phyloP scores from a whole-genome alignment of 73 alveolate genomes.

The Blepharisma japonicum region DNA sequence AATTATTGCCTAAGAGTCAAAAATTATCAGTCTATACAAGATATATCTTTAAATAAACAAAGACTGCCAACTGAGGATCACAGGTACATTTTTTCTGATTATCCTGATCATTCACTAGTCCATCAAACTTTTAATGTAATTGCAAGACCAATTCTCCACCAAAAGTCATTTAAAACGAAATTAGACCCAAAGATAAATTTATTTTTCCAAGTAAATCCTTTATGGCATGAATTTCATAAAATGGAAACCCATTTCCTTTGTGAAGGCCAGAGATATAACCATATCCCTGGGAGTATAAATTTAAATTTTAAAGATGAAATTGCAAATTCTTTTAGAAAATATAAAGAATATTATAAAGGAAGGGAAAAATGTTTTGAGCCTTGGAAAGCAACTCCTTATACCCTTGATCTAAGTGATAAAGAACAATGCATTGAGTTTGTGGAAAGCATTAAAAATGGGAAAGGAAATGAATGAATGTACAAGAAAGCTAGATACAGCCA shows the following conservation, averaged over 20 bases:
- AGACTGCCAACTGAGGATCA: background rate
- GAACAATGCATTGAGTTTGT: background rate
- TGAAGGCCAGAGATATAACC: constrained; percentile 12
- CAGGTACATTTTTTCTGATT: background rate
- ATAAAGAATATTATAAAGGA: background rate
- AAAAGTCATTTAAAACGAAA: background rate
- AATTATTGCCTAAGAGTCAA: background rate
- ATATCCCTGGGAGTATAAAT: constrained; percentile 1
- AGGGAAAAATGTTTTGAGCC: constrained; percentile 17
- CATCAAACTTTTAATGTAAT: background rate
- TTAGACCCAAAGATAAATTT: background rate
- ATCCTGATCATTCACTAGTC: background rate
- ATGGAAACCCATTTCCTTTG: constrained; percentile 2
- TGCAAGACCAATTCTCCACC: background rate
- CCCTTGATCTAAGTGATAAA: background rate
- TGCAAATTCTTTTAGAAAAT: background rate
- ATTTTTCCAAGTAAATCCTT: constrained; percentile 2
- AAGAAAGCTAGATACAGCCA: background rate
- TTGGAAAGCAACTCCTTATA: background rate
- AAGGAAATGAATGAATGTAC: background rate
- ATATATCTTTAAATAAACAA: background rate
- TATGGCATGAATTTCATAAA: background rate
- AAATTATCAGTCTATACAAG: background rate
- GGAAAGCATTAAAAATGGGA: background rate
- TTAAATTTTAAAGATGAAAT: background rate